Evolutionary conservation across 2,329 filamentous ascomycete species (phyloP).

Genomic region (Hypoxylon rubiginosum): DNA sequence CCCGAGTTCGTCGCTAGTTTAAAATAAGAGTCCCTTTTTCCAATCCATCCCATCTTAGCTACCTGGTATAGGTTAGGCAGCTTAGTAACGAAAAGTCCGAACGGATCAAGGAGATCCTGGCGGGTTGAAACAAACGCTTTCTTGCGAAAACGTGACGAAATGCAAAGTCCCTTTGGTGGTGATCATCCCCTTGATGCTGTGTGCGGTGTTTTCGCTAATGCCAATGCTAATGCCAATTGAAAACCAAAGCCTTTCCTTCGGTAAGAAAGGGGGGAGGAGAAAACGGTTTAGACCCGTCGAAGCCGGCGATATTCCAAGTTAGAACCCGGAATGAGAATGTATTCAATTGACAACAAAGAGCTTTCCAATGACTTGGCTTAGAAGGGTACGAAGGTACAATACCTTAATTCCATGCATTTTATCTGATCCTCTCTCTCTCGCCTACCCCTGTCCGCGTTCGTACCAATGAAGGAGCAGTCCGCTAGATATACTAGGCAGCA

Average conservation of each 20-base stretch:
- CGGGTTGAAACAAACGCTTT: not conserved
- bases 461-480: not conserved
- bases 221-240: not conserved
- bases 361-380: constrained; percentile 3
- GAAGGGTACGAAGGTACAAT: not conserved
- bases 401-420: not conserved
- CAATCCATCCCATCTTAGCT: not conserved
- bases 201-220: not conserved
- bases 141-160: not conserved
- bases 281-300: not conserved
- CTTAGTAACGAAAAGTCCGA: not conserved
- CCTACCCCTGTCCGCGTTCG: constrained; percentile 24
- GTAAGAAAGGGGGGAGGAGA: not conserved
- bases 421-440: constrained; percentile 13
- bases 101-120: not conserved
- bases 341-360: constrained; percentile 8
- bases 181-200: not conserved
- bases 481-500: not conserved
- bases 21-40: not conserved
- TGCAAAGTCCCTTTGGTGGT: not conserved
- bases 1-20: constrained; percentile 11
- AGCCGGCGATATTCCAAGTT: not conserved
- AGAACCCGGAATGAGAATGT: not conserved
- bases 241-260: not conserved
- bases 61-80: not conserved